Conservation (phyloP, 2,329 filamentous ascomycete species). For the Calonectria honghensis region DNA sequence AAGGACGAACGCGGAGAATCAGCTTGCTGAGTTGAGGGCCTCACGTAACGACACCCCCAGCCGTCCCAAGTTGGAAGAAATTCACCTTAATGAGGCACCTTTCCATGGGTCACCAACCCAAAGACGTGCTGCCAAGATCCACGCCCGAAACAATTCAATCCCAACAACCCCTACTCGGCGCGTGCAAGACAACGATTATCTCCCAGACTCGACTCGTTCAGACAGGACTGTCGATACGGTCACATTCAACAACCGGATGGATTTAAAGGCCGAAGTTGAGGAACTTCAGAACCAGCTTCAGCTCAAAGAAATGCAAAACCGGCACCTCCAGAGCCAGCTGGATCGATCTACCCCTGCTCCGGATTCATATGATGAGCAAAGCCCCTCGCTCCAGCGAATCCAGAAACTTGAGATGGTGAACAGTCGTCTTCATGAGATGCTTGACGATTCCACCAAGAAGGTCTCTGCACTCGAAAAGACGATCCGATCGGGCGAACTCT, state of each 20-base stretch:
- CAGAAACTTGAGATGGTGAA: slow-evolving; percentile 96
- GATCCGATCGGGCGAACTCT: slow-evolving; percentile 90
- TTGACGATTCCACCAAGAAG: slow-evolving; percentile 95
- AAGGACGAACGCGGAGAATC: slow-evolving; percentile 86
- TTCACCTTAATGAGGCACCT: slow-evolving; percentile 87
- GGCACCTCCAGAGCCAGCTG: slow-evolving; percentile 91
- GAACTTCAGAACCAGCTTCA: slow-evolving; percentile 96
- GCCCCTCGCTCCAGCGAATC: slow-evolving; percentile 85
- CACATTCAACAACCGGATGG: slow-evolving; percentile 91
- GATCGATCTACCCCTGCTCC: slow-evolving; percentile 79
- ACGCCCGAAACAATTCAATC: slow-evolving; percentile 79
- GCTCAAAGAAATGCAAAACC: slow-evolving; percentile 95
- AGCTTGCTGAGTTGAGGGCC: slow-evolving; percentile 85
- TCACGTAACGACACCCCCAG: slow-evolving; percentile 82
- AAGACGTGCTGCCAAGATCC: slow-evolving; percentile 74
- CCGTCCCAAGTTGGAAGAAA: slow-evolving; percentile 88
- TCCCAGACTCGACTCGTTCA: slow-evolving; percentile 86
- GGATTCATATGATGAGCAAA: slow-evolving; percentile 84
- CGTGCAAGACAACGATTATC: slow-evolving; percentile 75
- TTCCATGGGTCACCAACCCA: slow-evolving; percentile 85
- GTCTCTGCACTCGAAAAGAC: slow-evolving; percentile 91
- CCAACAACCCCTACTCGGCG: slow-evolving; percentile 86
- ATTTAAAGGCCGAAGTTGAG: slow-evolving; percentile 92
- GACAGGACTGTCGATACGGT: slow-evolving; percentile 89
- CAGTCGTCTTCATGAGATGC: slow-evolving; percentile 91